Conservation (phyloP, 1,139 yeast species). For the Taphrina pruni region DNA sequence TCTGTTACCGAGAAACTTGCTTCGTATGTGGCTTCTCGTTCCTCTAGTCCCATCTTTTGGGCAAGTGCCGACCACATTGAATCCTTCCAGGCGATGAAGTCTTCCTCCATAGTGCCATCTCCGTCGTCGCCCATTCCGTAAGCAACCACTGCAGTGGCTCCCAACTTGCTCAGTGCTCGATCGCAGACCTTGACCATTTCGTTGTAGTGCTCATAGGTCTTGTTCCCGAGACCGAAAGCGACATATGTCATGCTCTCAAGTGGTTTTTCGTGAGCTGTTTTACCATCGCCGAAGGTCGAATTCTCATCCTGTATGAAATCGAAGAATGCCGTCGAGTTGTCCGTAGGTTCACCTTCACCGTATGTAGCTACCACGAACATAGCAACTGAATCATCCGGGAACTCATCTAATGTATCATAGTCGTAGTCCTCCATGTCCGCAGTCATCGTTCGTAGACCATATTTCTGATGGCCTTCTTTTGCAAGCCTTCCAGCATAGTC, state of each 20-base stretch:
- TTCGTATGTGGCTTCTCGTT: constrained; percentile 69
- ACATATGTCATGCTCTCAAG: constrained; percentile 70
- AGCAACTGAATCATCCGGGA: constrained; percentile 63
- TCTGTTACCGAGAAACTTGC: constrained; percentile 65
- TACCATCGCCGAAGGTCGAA: constrained; percentile 52
- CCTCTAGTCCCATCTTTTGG: constrained; percentile 64
- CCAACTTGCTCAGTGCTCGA: constrained; percentile 62
- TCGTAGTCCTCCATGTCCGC: constrained; percentile 90
- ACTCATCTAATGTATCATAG: constrained; percentile 70
- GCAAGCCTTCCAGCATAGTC: constrained; percentile 91
- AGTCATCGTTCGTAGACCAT: constrained; percentile 80
- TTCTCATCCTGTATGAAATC: constrained; percentile 52
- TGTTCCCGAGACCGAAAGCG: constrained; percentile 89
- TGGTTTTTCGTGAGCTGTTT: constrained; percentile 57
- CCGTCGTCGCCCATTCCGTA: constrained; percentile 96
- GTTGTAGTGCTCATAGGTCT: constrained; percentile 89
- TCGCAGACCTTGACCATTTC: constrained; percentile 73
- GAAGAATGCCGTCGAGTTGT: constrained; percentile 78
- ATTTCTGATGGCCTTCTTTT: constrained; percentile 82
- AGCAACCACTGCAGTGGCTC: constrained; percentile 72
- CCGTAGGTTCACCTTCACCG: constrained; percentile 99
- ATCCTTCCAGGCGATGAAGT: constrained; percentile 92
- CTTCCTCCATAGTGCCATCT: constrained; percentile 92
- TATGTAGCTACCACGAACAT: constrained; percentile 87
- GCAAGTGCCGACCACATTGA: constrained; percentile 53